Evolutionary conservation across 345 rosid species (phyloP), one percentile per base, ranked within the genome.

Genomic region (Hibiscus trionum): DNA sequence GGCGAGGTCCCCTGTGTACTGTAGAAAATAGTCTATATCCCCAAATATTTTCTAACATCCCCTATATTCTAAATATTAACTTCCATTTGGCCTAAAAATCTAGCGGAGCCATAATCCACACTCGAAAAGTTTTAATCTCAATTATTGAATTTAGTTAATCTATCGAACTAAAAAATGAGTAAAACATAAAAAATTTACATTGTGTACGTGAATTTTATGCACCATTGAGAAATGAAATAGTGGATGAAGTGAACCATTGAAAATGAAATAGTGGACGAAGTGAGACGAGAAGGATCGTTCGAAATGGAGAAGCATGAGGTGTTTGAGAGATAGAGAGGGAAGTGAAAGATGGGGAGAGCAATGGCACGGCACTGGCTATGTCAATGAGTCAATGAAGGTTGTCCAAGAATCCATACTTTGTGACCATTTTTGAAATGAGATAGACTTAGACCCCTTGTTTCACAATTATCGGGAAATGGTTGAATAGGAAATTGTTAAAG

Each of bases 381-480:
- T 78, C 95, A 0, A 90, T 94, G 57, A 85, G 97, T 1, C 29
- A 27, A 27, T 27, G 29, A 27, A 1, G 83, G 96, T 96, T 3
- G 77, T 91, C 75, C 98, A 90, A 76, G 98, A 87, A 78, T 71
- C 96, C 53, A 85, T 90, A 91, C 79, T 91, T 61, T 37, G 64
- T 59, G 77, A 79, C 67, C 93, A 91, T 61, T 91, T 94, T 72
- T 96, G 94, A 5, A 85, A 85, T 59, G 86, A 80, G 55, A 81
- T 88, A 11, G 61, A 73, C 75, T 53, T 91, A 8, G 91, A 94
- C 73, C 42, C 70, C 66, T 73, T 94, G 57, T 94, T 94, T 81
- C 82, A 88, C 37, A 76, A 66, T 7, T 94, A 82, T 73, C 86
- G 81, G n/a, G 81, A 72, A 66, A 12, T 88, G 61, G 81, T 91